Evolutionary conservation across 208 protist species (phyloP).

Genomic region (Leishmania arabica): DNA sequence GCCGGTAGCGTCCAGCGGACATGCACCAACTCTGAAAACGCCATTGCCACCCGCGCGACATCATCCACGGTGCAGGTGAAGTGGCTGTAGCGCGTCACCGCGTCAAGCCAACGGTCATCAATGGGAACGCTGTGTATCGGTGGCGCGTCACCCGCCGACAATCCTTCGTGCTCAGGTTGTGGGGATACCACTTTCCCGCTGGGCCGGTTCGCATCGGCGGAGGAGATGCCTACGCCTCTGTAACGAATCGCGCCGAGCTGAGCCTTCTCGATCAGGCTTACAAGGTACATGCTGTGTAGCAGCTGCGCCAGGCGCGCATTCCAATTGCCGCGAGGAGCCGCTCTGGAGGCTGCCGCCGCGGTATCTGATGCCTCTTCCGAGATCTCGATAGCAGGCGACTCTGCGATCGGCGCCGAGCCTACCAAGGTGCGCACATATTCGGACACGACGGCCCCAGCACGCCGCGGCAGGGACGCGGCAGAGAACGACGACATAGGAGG

Average conservation of each 20-base stretch:
- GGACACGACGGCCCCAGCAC: background rate
- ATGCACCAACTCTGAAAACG: conserved; percentile 51
- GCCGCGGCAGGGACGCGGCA: background rate
- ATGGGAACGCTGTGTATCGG: conserved; percentile 23
- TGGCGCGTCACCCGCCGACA: too few relatives aligned
- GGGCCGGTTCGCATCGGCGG: background rate
- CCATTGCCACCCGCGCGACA: conserved; percentile 56
- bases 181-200: background rate
- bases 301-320: conserved; percentile 47
- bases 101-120: conserved; percentile 61
- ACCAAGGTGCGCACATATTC: conserved; percentile 5
- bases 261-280: conserved; percentile 73
- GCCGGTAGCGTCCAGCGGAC: conserved; percentile 40
- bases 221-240: background rate
- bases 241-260: conserved; percentile 49
- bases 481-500: background rate
- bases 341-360: background rate
- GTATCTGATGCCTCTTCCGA: background rate
- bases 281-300: conserved; percentile 65
- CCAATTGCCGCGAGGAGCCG: conserved; percentile 3
- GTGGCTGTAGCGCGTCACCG: conserved; percentile 60
- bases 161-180: background rate
- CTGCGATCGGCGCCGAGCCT: background rate
- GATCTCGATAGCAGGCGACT: background rate
- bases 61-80: conserved; percentile 59